Evolutionary conservation across 2,329 filamentous ascomycete species (phyloP), one percentile per base, ranked within the genome.

Genomic region (Penicillium sp.): DNA sequence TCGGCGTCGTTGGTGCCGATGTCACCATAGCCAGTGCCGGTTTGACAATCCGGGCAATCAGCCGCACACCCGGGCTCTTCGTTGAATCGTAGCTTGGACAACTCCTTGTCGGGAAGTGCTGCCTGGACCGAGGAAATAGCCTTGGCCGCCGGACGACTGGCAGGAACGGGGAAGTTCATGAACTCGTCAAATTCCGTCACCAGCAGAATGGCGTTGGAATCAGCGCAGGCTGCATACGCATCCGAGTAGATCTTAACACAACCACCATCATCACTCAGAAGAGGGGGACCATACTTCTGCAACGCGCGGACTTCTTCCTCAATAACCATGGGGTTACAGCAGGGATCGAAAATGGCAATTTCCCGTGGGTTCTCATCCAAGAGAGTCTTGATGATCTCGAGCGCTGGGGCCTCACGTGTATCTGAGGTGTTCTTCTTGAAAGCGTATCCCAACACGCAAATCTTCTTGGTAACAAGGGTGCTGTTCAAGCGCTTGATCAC

Each of bases 351-450:
- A 28, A 56, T 47, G 5, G 52, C 52, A 32, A 56, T 51, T 25
- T 54, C 49, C 12, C 49, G 45, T 3, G 52, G 49, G 4, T 51
- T 51, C 13, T 56, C 52, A 39, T 53, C 52, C 4, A 56, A 28
- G 9, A 53, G 45, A 6, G 46, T 51, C 42, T 51, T 49, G 39
- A 55, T 47, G 18, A 56, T 49, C 28, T 55, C 50, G 13, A 54
- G 43, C 1, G 84, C 82, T 0, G 84, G 81, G 39, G 79, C 81
- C 62, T 88, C 85, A 29, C 86, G 77, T 8, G 83, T 86, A 62
- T 90, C 86, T 28, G 79, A 81, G 1, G 86, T 90, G 66, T 88
- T 80, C 68, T 86, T 85, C 75, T 90, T 90, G 72, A 87, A 90
- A 9, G 86, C 83, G 57, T 84, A 89, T 4, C 86, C 86, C 6